Base-by-base conservation (phyloP, 2,329 filamentous ascomycete genomes). In the Talaromyces sp. region DNA sequence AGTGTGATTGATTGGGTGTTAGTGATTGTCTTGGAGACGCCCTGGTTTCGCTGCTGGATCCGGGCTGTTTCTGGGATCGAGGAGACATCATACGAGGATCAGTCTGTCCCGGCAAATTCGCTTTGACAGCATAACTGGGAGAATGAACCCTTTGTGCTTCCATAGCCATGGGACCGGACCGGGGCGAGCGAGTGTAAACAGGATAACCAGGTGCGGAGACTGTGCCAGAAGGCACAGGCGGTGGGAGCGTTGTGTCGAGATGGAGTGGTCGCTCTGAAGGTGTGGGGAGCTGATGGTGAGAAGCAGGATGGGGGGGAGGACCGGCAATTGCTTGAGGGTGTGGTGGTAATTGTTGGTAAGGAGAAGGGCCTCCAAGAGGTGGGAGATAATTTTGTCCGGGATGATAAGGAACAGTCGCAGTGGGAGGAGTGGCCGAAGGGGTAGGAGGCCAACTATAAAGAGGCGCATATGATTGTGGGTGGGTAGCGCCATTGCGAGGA, bases 361-460 rank as follows among this genome's bases (percentile, higher is more conserved):
- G 73, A 1, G 71, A 71, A 56, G 72, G 72, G 6, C 67, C 68
- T 6, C 71, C 66, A 7, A 77, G 68, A 8, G 75, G 72, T 25
- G 76, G 75, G 23, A 78, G 69, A 63, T 78, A 79, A 6, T 69
- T 67, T 21, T 54, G 59, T 18, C 63, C 59, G n/a, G 70, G 67
- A 21, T 68, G 70, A 62, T 76, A 79, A 52, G 70, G 72, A 48
- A 73, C 71, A 33, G 76, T 62, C 21, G 73, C 73, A 3, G 73
- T 75, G 2, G 78, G 75, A 23, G 77, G 77, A n/a, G 78, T 79
- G 23, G 74, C 73, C 62, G 80, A 69, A 11, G 77, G 77, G n/a
- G 76, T 77, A 7, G 78, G 75, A 8, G 78, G 76, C 76, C 79
- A 81, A 33, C 73, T 70, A 66, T 80, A 81, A 7, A 74, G 70